phyloP scores from a whole-genome alignment of 1,284 basidiomycete species.

The Tilletiaria anomala region DNA sequence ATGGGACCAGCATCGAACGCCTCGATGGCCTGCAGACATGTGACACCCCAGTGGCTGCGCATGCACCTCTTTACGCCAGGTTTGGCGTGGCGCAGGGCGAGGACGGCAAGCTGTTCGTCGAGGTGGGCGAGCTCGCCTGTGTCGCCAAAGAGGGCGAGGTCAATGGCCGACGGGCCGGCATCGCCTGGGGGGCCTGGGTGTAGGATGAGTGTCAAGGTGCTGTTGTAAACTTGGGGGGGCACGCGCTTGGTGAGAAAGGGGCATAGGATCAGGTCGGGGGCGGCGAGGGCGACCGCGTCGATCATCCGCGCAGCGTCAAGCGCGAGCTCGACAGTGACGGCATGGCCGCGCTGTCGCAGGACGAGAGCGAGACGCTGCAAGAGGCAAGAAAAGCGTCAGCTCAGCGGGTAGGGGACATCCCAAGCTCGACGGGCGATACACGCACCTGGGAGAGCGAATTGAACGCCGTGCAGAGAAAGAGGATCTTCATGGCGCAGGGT shows the following conservation, averaged over 20 bases:
- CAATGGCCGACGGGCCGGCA: conserved; percentile 44
- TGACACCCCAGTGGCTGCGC: conserved; percentile 42
- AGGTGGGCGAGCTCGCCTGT: conserved; percentile 35
- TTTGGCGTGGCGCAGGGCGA: conserved; percentile 21
- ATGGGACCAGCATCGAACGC: conserved; percentile 43
- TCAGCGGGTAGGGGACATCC: too few species aligned
- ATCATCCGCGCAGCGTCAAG: conserved; percentile 41
- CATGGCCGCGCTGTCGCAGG: conserved; percentile 37
- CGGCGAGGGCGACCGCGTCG: conserved; percentile 35
- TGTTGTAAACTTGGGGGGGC: conserved; percentile 39
- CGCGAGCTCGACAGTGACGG: conserved; percentile 41
- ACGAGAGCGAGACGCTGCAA: conserved; percentile 33
- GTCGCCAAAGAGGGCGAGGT: conserved; percentile 44
- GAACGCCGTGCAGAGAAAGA: conserved; percentile 43
- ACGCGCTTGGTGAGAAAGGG: conserved; percentile 44
- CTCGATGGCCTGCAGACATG: conserved; percentile 43
- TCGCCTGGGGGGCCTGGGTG: conserved; percentile 45
- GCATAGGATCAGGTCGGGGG: conserved; percentile 42
- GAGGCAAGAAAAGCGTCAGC: neutral
- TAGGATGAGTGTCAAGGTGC: conserved; percentile 43
- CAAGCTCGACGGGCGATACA: neutral
- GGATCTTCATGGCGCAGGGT: conserved; percentile 37
- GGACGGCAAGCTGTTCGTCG: conserved; percentile 27
- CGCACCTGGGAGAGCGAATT: conserved; percentile 42
- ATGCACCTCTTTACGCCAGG: conserved; percentile 3